Conservation (phyloP, 441 rosid species). For the Dalechampia spathulata region DNA sequence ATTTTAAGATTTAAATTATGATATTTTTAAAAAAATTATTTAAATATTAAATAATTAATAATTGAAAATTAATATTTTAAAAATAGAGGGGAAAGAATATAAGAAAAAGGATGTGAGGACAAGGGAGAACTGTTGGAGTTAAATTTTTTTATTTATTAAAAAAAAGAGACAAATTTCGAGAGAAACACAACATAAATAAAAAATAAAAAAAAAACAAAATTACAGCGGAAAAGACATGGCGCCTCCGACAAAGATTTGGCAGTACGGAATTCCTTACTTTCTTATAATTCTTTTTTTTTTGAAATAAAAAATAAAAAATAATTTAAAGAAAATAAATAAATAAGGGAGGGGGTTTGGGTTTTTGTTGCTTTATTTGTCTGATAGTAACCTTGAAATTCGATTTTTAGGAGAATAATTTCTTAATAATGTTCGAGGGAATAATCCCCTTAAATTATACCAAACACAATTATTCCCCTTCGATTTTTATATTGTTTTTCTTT, state of each 20-base stretch:
- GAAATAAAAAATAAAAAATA: not conserved
- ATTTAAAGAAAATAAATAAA: constrained; percentile 26
- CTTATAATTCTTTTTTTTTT: not conserved
- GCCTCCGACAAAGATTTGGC: constrained; percentile 39
- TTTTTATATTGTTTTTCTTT: not conserved
- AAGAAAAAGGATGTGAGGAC: constrained; percentile 24
- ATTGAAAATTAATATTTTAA: too few relatives aligned
- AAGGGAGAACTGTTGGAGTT: constrained; percentile 24
- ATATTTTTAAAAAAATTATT: too few relatives aligned
- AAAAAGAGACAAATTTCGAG: not conserved
- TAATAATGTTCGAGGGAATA: constrained; percentile 28
- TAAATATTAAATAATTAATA: too few relatives aligned
- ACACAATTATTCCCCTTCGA: constrained; percentile 15
- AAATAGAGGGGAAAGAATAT: constrained; percentile 26
- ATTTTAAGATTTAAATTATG: too few relatives aligned
- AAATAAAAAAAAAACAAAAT: too few relatives aligned
- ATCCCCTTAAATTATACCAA: constrained; percentile 9
- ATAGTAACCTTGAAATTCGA: constrained; percentile 29
- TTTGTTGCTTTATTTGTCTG: constrained; percentile 24
- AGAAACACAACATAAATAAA: not conserved
- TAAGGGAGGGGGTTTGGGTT: constrained; percentile 20
- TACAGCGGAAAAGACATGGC: constrained; percentile 19
- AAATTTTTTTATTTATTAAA: constrained; percentile 9
- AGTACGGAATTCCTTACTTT: constrained; percentile 24
- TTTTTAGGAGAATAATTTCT: constrained; percentile 20